Evolutionary conservation across 306 rosid species (phyloP).

Genomic region (Cucurbita moschata): DNA sequence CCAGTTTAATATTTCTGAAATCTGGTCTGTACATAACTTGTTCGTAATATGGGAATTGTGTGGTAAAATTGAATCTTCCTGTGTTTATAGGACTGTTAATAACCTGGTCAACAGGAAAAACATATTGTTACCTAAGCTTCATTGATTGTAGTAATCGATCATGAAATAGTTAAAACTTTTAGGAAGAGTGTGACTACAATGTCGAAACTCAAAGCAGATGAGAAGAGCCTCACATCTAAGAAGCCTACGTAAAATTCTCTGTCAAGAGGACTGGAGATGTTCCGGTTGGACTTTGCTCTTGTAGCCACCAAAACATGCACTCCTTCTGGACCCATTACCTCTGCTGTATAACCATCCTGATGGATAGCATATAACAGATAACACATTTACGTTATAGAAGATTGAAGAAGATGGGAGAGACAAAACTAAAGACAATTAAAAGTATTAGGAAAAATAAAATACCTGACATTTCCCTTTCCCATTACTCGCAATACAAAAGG

Average conservation of each 20-base stretch:
- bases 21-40: conserved; percentile 53
- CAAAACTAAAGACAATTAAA: not conserved
- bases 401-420: not conserved
- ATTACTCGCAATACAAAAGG: conserved; percentile 52
- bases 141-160: not conserved
- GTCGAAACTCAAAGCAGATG: not conserved
- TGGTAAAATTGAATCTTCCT: conserved; percentile 68
- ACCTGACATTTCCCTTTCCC: conserved; percentile 84
- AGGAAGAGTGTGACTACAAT: not conserved
- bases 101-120: conserved; percentile 11
- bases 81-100: conserved; percentile 28
- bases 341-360: conserved; percentile 84
- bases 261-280: conserved; percentile 34
- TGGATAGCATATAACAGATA: not conserved
- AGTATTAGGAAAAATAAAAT: not conserved
- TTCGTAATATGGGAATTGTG: conserved; percentile 60
- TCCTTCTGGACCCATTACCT: conserved; percentile 43
- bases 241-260: conserved; percentile 60
- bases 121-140: not conserved
- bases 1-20: conserved; percentile 29
- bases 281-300: conserved; percentile 55
- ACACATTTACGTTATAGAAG: not conserved
- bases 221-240: conserved; percentile 38
- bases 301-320: conserved; percentile 73
- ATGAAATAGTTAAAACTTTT: not conserved